These are phyloP conservation scores for Pisolithus tinctorius DNA, from an alignment of 768 basidiomycete species.

Conservation along the genomic window DNA sequence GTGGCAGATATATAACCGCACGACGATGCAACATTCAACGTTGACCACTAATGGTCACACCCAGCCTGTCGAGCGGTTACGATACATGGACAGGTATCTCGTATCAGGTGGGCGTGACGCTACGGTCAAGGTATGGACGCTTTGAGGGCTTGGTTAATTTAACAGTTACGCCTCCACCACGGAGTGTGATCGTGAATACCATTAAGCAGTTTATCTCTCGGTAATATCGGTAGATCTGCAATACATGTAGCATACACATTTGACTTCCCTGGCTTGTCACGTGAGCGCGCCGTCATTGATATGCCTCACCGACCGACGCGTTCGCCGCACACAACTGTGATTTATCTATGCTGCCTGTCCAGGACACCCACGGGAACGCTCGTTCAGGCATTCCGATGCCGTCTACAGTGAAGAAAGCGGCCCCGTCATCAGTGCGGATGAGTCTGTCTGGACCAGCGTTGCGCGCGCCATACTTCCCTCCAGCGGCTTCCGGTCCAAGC, in stretches of 20 bases:
- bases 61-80: conserved; percentile 76
- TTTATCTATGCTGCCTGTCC: conserved; percentile 41
- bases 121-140: conserved; percentile 86
- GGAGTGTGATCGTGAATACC: conserved; percentile 10
- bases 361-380: conserved; percentile 41
- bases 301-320: no score
- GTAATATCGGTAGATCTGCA: conserved; percentile 7
- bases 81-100: conserved; percentile 96
- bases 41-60: conserved; percentile 88
- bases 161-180: neutral
- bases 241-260: conserved; percentile 23
- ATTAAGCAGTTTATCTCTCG: neutral
- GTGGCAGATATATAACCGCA: conserved; percentile 88
- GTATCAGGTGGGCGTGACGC: conserved; percentile 87
- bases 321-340: no score
- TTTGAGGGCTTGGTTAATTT: conserved; percentile 38
- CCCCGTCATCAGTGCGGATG: conserved; percentile 45
- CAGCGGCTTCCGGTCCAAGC: conserved; percentile 24
- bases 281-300: neutral
- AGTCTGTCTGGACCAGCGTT: conserved; percentile 73
- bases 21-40: conserved; percentile 81
- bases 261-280: neutral
- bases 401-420: conserved; percentile 65
- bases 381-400: conserved; percentile 71
- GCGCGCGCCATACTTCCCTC: conserved; percentile 45